Base-by-base conservation (phyloP, 257 asterid genomes). In the Solanum okadae region DNA sequence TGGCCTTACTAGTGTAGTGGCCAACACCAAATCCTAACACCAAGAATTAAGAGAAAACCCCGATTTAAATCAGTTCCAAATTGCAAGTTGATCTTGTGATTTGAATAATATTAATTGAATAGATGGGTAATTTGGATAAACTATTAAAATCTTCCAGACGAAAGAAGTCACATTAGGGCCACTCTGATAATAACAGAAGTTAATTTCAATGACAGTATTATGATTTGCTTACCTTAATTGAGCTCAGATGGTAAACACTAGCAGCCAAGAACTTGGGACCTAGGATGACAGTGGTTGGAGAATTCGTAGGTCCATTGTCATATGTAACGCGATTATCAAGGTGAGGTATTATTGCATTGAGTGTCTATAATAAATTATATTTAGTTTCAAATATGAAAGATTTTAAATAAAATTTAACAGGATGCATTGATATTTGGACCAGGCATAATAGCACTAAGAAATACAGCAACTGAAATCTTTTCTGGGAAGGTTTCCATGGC, bases 401-500 rank as follows among this genome's bases (percentile, higher is more conserved):
- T 33, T 33, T 33, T 33, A 33, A 33, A 33, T 33, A 33, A 33
- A 33, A 33, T 3, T 33, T 33, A 33, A 33, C 31, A 29, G 34
- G 34, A 33, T 33, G 34, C 34, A 33, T 3, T 33, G 38, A 88
- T 61, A 25, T 7, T 6, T 52, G 91, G 86, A 29, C 91, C 89
- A 5, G 91, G 89, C 92, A 90, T 92, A 3, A 33, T 18, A 27
- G 2, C 93, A 16, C 90, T 25, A 10, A 88, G 13, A 71, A 71
- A 71, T 65, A 92, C 91, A 27, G 89, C 89, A 40, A 67, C 82
- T 11, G 88, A 65, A 86, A 90, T 83, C 44, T 81, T 90, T 13
- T 89, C 87, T 2, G 93, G 87, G 10, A 90, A 92, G 84, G 38
- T 59, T 9, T 92, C 93, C 91, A 91, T 91, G 88, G 93, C 94